Evolutionary conservation across 176 grass and related monocot genomes (phyloP), one percentile per base, ranked within the genome.

Genomic region (Carex pumila): DNA sequence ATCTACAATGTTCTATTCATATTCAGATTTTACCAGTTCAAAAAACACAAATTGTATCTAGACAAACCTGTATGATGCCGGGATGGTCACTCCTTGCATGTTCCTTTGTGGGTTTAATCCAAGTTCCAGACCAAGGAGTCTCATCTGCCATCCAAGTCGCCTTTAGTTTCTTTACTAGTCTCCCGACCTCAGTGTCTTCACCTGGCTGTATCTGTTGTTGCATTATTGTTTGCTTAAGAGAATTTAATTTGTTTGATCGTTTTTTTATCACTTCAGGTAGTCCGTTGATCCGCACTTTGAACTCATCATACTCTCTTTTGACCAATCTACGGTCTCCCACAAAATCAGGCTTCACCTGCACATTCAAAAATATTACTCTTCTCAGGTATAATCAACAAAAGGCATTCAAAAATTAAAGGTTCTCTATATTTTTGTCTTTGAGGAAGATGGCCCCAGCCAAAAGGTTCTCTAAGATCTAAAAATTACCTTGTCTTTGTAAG

Each of bases 91-190:
- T 83, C 32, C 80, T 83, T 83, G 62, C 57, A 31, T 83, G 80
- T 66, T 83, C 80, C 11, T 83, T 83, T 62, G 41, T 83, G 41
- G 80, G 61, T 62, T 83, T 83, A 68, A 64, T 83, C 80, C 80
- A 83, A 53, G 80, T 83, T 83, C 80, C 80, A 1, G 80, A 50
- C 80, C 80, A 83, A 83, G 80, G 80, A 66, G 80, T 83, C 59
- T 83, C 80, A 83, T 83, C 80, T 54, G 80, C 80, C 80, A 83
- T 83, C 80, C 80, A 83, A 83, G 80, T 83, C 2, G 25, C 62
- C 60, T 83, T 83, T 52, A 54, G 59, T 68, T 83, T 81, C 57
- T 61, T 67, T 30, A 30, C 61, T 25, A 53, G n/a, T 50, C 64
- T 67, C 8, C 39, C 61, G 6, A 52, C 62, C 43, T 66, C 80